Evolutionary conservation across 2,329 filamentous ascomycete genomes (phyloP), one percentile per base, ranked within the genome.

Genomic region (Penicillium griseofulvum): DNA sequence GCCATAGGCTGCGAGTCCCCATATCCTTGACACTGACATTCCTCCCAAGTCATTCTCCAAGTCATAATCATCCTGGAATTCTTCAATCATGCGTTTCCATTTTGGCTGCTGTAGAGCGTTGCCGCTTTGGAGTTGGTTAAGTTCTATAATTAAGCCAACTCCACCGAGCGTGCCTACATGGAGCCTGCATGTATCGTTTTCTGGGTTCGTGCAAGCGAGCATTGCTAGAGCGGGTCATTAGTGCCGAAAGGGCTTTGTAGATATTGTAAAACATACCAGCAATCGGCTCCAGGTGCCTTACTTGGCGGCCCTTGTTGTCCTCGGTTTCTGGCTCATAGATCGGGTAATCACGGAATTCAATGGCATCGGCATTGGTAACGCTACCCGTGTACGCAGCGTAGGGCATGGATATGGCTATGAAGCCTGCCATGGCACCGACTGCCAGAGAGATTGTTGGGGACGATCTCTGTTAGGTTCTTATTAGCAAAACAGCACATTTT

Each of bases 1-100:
- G 22, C 76, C 74, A 17, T 78, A 65, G 17, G 80, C 78, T 11
- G 78, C 74, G 6, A 84, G 69, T 2, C 84, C 84, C 79, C 81
- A 85, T 8, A 78, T 74, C 57, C 79, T 79, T 7, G 78, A 74
- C n/a, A 76, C 68, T 8, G 78, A 75, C 49, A 80, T 70, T 6
- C 79, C 79, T 22, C 76, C 77, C 2, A 85, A 72, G 46, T 80
- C 78, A 42, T 79, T 73, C 36, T 79, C 73, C 4, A 77, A 71
- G 58, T 80, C 79, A 65, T 80, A 86, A 31, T 66, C 67, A 26
- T 72, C 72, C n/a, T 71, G 66, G 37, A 69, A 63, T 6, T 64
- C 62, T 34, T 72, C 70, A 16, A 74, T 44, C 19, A 67, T 52
- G 11, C 62, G 63, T 41, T 61, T 66, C 72, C 73, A 74, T 16